phyloP scores from a whole-genome alignment of 306 rosid species.

The Trichosanthes cucumerina region DNA sequence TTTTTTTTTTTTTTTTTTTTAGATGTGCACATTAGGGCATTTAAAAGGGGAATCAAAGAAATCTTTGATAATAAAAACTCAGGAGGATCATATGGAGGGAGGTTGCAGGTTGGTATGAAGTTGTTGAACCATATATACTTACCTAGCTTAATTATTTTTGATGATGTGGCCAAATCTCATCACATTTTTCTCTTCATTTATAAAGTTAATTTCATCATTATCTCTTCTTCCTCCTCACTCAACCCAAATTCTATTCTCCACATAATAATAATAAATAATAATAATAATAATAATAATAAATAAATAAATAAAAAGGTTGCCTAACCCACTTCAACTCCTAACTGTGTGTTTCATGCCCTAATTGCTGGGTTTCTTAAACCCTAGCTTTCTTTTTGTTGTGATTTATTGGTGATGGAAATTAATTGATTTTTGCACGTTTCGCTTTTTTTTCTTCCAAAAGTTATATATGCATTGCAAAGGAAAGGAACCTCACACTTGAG shows the following conservation, averaged over 20 bases:
- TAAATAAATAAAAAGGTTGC: no score
- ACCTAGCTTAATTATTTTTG: not conserved
- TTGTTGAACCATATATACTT: not conserved
- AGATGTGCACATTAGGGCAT: no score
- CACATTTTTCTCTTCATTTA: not conserved
- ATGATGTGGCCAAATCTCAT: not conserved
- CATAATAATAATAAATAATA: no score
- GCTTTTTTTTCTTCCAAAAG: no score
- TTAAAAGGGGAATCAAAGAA: not conserved
- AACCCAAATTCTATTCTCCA: not conserved
- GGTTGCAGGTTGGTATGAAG: conserved; percentile 1
- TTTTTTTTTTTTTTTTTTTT: no score
- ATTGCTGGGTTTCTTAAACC: not conserved
- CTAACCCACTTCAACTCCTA: not conserved
- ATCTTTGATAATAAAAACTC: not conserved
- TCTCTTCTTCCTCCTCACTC: not conserved
- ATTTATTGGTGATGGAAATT: not conserved
- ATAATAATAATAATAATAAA: no score
- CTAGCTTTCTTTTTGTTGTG: not conserved
- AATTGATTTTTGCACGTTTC: not conserved
- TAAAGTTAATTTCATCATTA: not conserved
- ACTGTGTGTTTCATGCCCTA: not conserved
- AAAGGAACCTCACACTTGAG: no score
- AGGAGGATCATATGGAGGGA: conserved; percentile 2
- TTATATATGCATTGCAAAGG: no score